phyloP scores from a whole-genome alignment of 345 rosid species.

The Lumnitzera racemosa region DNA sequence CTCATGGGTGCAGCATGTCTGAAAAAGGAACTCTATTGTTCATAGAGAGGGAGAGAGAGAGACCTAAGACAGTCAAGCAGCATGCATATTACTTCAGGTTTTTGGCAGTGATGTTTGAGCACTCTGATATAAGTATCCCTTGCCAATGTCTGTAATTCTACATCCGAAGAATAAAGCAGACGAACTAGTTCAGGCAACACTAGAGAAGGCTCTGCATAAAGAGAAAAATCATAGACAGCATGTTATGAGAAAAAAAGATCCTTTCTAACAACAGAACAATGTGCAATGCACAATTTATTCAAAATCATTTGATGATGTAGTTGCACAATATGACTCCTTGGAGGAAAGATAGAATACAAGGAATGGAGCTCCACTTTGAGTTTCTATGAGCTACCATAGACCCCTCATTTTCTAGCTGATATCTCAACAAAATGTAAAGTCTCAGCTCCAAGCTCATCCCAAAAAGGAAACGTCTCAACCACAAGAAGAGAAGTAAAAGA shows the following conservation, averaged over 20 bases:
- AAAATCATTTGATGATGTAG: too few relatives aligned
- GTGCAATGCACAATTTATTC: neutral
- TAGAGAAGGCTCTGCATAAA: conserved; percentile 56
- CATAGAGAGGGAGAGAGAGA: conserved; percentile 8
- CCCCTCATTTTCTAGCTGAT: too few relatives aligned
- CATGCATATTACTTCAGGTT: conserved; percentile 57
- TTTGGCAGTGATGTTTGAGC: conserved; percentile 51
- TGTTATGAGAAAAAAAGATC: neutral
- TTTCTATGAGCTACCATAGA: too few relatives aligned
- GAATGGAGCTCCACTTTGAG: too few relatives aligned
- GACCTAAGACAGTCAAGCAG: conserved; percentile 79
- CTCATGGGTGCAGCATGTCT: neutral
- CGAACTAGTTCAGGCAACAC: conserved; percentile 56
- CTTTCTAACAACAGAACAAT: conserved; percentile 4
- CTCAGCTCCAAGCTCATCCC: too few relatives aligned
- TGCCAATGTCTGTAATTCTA: conserved; percentile 33
- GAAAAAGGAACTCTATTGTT: neutral
- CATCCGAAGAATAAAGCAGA: conserved; percentile 49
- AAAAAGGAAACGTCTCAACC: too few relatives aligned
- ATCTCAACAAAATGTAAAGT: too few relatives aligned
- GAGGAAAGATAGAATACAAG: too few relatives aligned
- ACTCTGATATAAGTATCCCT: conserved; percentile 44
- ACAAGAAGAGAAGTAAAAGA: too few relatives aligned
- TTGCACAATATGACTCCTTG: too few relatives aligned
- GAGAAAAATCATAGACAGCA: conserved; percentile 7